Evolutionary conservation across 2,329 filamentous ascomycete genomes (phyloP).

Genomic region (Fusarium drepaniforme): DNA sequence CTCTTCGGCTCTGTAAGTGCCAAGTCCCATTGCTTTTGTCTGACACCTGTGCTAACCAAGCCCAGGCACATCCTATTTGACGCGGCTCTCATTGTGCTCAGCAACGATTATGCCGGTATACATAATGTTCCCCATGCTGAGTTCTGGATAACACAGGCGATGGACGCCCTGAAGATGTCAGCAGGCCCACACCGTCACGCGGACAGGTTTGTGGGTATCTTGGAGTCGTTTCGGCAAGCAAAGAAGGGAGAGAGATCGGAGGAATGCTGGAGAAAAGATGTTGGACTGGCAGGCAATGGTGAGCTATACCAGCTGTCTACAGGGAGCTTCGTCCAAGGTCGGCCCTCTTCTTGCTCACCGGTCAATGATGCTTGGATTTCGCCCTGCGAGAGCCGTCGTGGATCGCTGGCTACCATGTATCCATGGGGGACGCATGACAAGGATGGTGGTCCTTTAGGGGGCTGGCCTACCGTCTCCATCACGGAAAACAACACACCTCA

Average conservation of each 20-base stretch:
- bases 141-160: slow-evolving; percentile 55
- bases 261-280: background rate
- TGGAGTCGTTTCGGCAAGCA: slow-evolving; percentile 57
- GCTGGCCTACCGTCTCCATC: background rate
- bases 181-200: slow-evolving; percentile 63
- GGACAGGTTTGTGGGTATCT: slow-evolving; percentile 61
- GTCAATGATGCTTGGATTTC: background rate
- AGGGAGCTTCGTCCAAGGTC: slow-evolving; percentile 3
- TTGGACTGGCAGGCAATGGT: background rate
- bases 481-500: background rate
- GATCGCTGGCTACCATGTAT: background rate
- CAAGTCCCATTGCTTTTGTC: background rate
- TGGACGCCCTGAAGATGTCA: slow-evolving; percentile 63
- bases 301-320: background rate
- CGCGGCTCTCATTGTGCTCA: slow-evolving; percentile 65
- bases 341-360: slow-evolving; percentile 3
- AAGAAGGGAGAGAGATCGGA: slow-evolving; percentile 6
- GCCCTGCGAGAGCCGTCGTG: slow-evolving; percentile 6
- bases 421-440: background rate
- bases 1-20: slow-evolving; percentile 67
- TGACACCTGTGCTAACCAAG: background rate
- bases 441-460: background rate
- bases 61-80: slow-evolving; percentile 68
- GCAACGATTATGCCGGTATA: slow-evolving; percentile 67
- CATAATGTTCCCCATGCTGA: slow-evolving; percentile 58